Evolutionary conservation across 2,329 filamentous ascomycete genomes (phyloP).

Genomic region (Hypoxylon sp.): DNA sequence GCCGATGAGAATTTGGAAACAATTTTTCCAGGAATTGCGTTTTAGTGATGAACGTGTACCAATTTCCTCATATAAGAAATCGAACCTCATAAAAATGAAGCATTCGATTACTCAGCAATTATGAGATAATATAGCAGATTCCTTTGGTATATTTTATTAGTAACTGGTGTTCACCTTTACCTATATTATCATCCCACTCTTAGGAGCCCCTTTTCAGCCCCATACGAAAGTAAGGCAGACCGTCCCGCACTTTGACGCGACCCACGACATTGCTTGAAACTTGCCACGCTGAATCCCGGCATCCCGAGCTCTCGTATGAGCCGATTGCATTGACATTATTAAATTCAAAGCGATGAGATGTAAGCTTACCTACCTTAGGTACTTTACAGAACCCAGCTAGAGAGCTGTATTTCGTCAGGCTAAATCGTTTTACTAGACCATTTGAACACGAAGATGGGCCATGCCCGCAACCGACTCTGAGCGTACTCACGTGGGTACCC

Average conservation of each 20-base stretch:
- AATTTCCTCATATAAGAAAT: no score
- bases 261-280: neutral
- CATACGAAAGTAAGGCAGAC: slow-evolving; percentile 5
- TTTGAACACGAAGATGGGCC: no score
- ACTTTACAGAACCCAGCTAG: slow-evolving; percentile 1
- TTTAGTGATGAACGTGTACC: no score
- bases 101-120: no score
- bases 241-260: neutral
- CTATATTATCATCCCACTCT: neutral
- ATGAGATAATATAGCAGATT: neutral
- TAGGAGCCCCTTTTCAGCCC: neutral
- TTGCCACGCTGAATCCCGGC: slow-evolving; percentile 7
- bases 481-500: neutral
- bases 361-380: neutral
- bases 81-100: neutral
- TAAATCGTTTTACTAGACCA: no score
- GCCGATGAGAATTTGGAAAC: no score
- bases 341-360: neutral
- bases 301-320: neutral
- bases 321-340: slow-evolving; percentile 5
- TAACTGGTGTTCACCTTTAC: neutral
- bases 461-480: no score
- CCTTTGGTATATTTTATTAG: neutral
- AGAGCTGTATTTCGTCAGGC: neutral
- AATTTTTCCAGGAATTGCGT: no score